These are phyloP conservation scores for Ceratocystis cubensis DNA, from an alignment of 2,329 filamentous ascomycete genomes.

Conservation along the genomic window DNA sequence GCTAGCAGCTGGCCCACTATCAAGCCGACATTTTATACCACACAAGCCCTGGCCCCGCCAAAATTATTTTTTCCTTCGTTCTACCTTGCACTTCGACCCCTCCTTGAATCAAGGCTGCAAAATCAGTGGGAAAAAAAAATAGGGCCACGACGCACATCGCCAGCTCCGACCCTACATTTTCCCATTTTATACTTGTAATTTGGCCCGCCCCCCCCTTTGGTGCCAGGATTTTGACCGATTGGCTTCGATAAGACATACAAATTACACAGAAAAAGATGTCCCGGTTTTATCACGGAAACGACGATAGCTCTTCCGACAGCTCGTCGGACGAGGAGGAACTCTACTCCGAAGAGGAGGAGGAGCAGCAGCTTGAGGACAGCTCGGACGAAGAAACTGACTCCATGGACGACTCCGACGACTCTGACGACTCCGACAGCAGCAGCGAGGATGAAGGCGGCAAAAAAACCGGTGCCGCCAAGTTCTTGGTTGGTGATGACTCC, in stretches of 20 bases:
- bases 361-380: slow-evolving; percentile 34
- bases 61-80: slow-evolving; percentile 20
- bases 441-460: slow-evolving; percentile 54
- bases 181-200: slow-evolving; percentile 17
- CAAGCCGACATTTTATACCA: slow-evolving; percentile 18
- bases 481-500: slow-evolving; percentile 64
- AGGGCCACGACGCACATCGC: slow-evolving; percentile 20
- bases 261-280: slow-evolving; percentile 48
- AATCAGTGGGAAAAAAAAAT: slow-evolving; percentile 18
- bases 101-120: slow-evolving; percentile 19
- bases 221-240: slow-evolving; percentile 1
- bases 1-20: slow-evolving; percentile 13
- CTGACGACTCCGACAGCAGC: slow-evolving; percentile 42
- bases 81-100: slow-evolving; percentile 20
- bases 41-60: slow-evolving; percentile 22
- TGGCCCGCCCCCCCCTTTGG: neutral
- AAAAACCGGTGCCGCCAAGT: slow-evolving; percentile 62
- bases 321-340: slow-evolving; percentile 95
- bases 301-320: slow-evolving; percentile 89
- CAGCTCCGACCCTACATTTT: slow-evolving; percentile 19
- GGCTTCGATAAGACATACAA: neutral
- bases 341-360: slow-evolving; percentile 66
- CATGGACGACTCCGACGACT: slow-evolving; percentile 38
- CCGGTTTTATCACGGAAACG: slow-evolving; percentile 88
- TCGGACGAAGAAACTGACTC: slow-evolving; percentile 41